Evolutionary conservation across 1,139 yeast species (phyloP), one percentile per base, ranked within the genome.

Genomic region (Blastobotrys illinoisensis): DNA sequence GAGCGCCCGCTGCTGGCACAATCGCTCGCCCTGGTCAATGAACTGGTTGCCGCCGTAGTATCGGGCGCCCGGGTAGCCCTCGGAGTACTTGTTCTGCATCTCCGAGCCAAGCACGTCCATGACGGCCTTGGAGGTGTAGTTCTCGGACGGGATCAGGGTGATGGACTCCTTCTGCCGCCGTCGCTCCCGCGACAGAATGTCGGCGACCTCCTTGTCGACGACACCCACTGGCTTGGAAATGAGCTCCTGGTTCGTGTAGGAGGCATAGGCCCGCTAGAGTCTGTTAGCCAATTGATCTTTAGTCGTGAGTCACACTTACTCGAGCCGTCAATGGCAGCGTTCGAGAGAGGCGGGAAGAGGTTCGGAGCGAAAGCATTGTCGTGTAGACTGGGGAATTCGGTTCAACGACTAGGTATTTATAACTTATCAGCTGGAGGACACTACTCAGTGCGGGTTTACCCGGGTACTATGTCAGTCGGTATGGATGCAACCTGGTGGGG

Each of bases 21-120:
- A 78, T 50, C 82, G 71, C 77, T 93, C 99, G 73, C 89, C 88
- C 73, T 88, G 85, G 78, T 93, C 99, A 67, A 93, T 93, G 76
- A 86, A 89, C 76, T 91, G 90, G 71, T 91, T 91, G 70, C 98
- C 98, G 70, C 98, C 98, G 68, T 91, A 91, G 76, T 91, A 91
- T 72, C 98, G 84, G 66, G 90, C 96, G 60, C 97, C 97, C 49
- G 98, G 98, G 74, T 91, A 91, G 56, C 97, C 97, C 75, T 91
- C 98, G n/a, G 97, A 89, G 75, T 91, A 91, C 79, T 91, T 91
- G 80, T 91, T 91, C 71, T 91, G 88, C 96, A 93, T 89, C 69
- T 96, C 97, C 58, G 97, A 88, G 70, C 98, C 98, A 71, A 93
- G 82, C 54, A 96, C 95, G 73, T 93, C 98, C 74, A 91, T 88